These are phyloP conservation scores for Alectoria sarmentosa DNA, from an alignment of 495 filamentous ascomycete genomes.

Conservation along the genomic window DNA sequence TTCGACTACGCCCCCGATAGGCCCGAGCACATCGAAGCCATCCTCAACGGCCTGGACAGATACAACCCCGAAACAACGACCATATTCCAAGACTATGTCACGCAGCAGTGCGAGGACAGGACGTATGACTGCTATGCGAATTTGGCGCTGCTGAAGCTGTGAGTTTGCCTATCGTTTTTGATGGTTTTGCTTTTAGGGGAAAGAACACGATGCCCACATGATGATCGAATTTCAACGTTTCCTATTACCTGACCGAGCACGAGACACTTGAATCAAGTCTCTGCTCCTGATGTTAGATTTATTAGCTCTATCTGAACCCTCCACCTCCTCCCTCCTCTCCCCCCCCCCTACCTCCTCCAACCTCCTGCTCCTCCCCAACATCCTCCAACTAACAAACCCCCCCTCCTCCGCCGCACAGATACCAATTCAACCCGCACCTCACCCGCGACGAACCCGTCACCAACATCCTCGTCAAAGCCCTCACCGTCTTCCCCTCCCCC, in stretches of 20 bases:
- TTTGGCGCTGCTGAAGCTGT: slow-evolving; percentile 95
- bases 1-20: slow-evolving; percentile 55
- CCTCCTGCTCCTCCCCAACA: background rate
- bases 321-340: background rate
- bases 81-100: slow-evolving; percentile 91
- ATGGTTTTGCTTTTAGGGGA: background rate
- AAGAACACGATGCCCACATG: slow-evolving; percentile 26
- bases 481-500: slow-evolving; percentile 94
- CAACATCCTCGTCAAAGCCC: slow-evolving; percentile 96
- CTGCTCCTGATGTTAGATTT: slow-evolving; percentile 42
- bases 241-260: slow-evolving; percentile 84
- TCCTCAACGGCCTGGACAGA: slow-evolving; percentile 90
- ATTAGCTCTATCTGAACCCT: slow-evolving; percentile 61
- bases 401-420: slow-evolving; percentile 45
- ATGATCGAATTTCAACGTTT: slow-evolving; percentile 79
- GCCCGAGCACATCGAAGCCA: slow-evolving; percentile 82
- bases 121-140: slow-evolving; percentile 96
- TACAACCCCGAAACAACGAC: slow-evolving; percentile 97
- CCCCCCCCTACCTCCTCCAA: background rate
- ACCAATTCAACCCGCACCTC: slow-evolving; percentile 99
- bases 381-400: background rate
- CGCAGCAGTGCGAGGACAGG: slow-evolving; percentile 88
- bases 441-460: slow-evolving; percentile 93
- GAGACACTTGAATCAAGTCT: slow-evolving; percentile 40
- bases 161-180: slow-evolving; percentile 41